A percentile compares a stretch with the other conserved stretches of the same genome.
Evolutionary conservation across 805 yeast species (phyloP).

Genomic region (Komagataella mondaviorum): DNA sequence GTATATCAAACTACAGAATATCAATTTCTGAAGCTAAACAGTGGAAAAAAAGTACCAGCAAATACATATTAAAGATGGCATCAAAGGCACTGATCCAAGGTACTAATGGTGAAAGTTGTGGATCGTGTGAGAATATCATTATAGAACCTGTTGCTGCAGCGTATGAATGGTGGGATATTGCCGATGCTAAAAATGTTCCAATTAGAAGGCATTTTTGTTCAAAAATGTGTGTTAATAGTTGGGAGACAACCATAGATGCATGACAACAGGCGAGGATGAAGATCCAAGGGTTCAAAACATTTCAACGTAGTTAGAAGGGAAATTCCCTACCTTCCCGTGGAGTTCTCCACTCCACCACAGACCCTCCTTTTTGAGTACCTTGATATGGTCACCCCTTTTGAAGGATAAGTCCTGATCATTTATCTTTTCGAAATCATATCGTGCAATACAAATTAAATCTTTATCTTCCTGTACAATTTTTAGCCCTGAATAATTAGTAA

Average conservation of each 20-base stretch:
- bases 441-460: conserved; percentile 20
- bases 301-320: conserved; percentile 33
- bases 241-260: conserved; percentile 11
- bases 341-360: conserved; percentile 39
- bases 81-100: conserved; percentile 42
- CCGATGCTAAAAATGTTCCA: conserved; percentile 34
- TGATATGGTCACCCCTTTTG: conserved; percentile 26
- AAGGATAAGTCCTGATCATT: conserved; percentile 29
- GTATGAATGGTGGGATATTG: conserved; percentile 57
- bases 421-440: conserved; percentile 23
- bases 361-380: conserved; percentile 20
- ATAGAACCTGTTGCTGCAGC: conserved; percentile 47
- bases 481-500: background rate
- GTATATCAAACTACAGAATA: conserved; percentile 36
- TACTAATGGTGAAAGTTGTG: conserved; percentile 36
- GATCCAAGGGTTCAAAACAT: background rate
- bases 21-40: conserved; percentile 37
- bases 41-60: conserved; percentile 39
- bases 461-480: background rate
- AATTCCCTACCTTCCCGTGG: conserved; percentile 23
- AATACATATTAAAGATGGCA: conserved; percentile 27
- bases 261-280: background rate
- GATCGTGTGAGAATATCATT: conserved; percentile 30
- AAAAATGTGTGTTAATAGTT: conserved; percentile 27
- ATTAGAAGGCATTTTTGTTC: conserved; percentile 42